Evolutionary conservation across 306 rosid species (phyloP), one percentile per base, ranked within the genome.

Genomic region (Carpinus fangiana): DNA sequence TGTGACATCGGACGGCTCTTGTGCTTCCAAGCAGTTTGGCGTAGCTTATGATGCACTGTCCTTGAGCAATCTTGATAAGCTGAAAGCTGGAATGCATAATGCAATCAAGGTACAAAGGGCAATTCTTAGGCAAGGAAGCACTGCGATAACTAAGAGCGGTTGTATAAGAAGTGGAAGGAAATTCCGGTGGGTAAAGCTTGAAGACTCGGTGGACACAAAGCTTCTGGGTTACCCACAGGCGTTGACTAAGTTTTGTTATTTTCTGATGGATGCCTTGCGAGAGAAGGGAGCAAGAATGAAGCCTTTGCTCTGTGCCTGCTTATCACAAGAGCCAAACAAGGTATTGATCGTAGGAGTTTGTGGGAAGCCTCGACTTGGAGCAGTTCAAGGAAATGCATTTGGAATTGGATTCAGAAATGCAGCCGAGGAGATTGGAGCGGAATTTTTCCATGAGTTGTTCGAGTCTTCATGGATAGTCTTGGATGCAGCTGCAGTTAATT

Each of bases 281-380:
- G 98, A 93, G 77, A 95, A 87, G 84, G 98, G 99, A 69, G 99
- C 99, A 5, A 85, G 90, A 81, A 93, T 93, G 97, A 95, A 95
- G 84, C 98, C 99, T 77, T 56, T 95, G 80, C 78, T 95, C n/a
- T 95, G 97, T 82, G 99, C 99, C 74, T 95, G 98, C 85, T 57
- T 93, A 79, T 87, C 93, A 13, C 96, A 91, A 88, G 98, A 93
- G 69, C 90, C 93, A 1, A 79, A 80, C 65, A 93, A 93, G 76
- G 87, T 93, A 73, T 75, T 95, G 83, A 86, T 95, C 13, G 97
- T 95, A 2, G 98, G 99, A 57, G 97, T 93, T 84, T 93, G 93
- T 52, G 99, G 98, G 77, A 95, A 89, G 88, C 99, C 99, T 12
- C 86, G 99, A 46, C 93, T 95, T 41, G 99, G 93, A 43, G 98